Conservation (phyloP, 78 protist species). For the Speleostelium caveatum region DNA sequence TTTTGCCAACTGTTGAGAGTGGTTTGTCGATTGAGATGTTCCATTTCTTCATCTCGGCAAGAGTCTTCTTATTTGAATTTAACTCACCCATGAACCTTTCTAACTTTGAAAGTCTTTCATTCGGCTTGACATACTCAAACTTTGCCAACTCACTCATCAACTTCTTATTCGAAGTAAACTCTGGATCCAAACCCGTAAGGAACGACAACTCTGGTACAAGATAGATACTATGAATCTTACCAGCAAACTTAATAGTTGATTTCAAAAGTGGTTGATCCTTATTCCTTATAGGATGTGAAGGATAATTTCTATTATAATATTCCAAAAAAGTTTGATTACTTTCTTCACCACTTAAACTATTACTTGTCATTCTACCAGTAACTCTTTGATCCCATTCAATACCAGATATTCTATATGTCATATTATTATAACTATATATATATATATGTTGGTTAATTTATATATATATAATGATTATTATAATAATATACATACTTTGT, state of each 20-base stretch:
- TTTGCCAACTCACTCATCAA: conserved; percentile 7
- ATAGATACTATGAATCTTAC: not conserved
- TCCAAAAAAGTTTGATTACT: conserved; percentile 1
- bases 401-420: conserved; percentile 21
- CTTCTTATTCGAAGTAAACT: not conserved
- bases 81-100: not conserved
- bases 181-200: conserved; percentile 35
- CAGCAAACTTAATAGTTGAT: not conserved
- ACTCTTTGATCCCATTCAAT: conserved; percentile 9
- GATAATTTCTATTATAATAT: conserved; percentile 15
- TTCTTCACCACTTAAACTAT: not conserved
- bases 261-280: conserved; percentile 34
- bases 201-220: conserved; percentile 46
- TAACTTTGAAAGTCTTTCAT: not conserved
- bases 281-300: not conserved
- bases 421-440: conserved; percentile 43
- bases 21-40: not conserved
- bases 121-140: not conserved
- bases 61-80: not conserved
- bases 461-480: not conserved
- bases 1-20: conserved; percentile 9
- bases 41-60: conserved; percentile 1
- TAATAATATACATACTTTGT: conserved; percentile 9
- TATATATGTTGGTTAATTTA: too few relatives aligned
- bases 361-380: not conserved